Evolutionary conservation across 805 yeast species (phyloP).

Genomic region (Kazachstania kunashirensis): DNA sequence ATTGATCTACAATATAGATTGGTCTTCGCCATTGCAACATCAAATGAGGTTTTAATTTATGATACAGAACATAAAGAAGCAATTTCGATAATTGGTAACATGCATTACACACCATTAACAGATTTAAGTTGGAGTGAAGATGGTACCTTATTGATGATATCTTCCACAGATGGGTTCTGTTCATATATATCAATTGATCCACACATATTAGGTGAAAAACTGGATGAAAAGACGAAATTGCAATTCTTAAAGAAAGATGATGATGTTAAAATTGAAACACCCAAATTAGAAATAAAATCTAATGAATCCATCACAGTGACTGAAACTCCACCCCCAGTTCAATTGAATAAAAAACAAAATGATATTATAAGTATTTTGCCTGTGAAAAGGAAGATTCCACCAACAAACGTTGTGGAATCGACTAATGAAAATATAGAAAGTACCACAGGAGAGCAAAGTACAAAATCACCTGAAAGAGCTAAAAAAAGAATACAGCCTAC

Average conservation of each 20-base stretch:
- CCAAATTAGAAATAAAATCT: background rate
- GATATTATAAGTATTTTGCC: constrained; percentile 16
- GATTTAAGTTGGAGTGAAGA: constrained; percentile 79
- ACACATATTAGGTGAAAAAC: constrained; percentile 46
- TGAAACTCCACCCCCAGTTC: background rate
- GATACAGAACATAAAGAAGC: constrained; percentile 68
- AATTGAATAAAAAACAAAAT: background rate
- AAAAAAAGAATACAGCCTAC: constrained; percentile 21
- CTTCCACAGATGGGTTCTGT: constrained; percentile 91
- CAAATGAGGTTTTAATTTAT: constrained; percentile 70
- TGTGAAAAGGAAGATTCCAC: constrained; percentile 11
- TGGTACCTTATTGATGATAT: constrained; percentile 58
- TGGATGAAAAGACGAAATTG: constrained; percentile 9
- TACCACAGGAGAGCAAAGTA: background rate
- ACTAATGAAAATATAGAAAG: background rate
- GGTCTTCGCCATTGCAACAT: constrained; percentile 89
- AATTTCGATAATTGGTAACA: constrained; percentile 60
- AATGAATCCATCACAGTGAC: background rate
- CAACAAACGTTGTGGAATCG: background rate
- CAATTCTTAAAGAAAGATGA: background rate
- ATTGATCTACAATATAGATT: constrained; percentile 65
- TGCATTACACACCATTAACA: constrained; percentile 83
- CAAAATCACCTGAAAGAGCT: constrained; percentile 5
- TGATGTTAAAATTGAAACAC: background rate
- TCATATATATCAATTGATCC: constrained; percentile 50